These are phyloP conservation scores for Parasitella parasitica DNA, from an alignment of 371 early-diverging fungal species.

Conservation along the genomic window DNA sequence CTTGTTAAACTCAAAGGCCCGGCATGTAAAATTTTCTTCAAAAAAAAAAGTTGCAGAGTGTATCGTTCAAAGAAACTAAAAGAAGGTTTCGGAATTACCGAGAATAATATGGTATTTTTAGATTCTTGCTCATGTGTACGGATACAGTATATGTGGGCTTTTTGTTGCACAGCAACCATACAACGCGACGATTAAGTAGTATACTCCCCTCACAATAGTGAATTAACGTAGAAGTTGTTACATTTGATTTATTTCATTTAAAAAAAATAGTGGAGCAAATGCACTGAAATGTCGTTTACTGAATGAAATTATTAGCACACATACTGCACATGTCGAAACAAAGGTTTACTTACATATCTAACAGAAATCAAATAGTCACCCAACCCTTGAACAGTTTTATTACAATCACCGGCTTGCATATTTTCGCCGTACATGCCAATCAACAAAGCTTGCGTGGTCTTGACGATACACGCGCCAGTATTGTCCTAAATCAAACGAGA, in stretches of 20 bases:
- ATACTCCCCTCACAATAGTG: too few relatives aligned
- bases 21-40: too few relatives aligned
- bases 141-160: too few relatives aligned
- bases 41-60: too few relatives aligned
- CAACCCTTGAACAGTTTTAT: constrained; percentile 75
- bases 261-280: background rate
- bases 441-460: constrained; percentile 82
- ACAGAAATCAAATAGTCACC: constrained; percentile 80
- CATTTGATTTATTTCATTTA: background rate
- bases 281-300: background rate
- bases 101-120: background rate
- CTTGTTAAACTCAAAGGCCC: too few relatives aligned
- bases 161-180: background rate
- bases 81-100: background rate
- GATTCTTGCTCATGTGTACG: background rate
- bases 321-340: background rate
- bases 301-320: background rate
- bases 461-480: constrained; percentile 73
- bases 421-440: constrained; percentile 72
- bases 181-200: background rate
- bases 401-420: constrained; percentile 75
- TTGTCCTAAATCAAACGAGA: constrained; percentile 48
- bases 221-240: too few relatives aligned
- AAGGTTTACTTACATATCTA: constrained; percentile 59
- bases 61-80: background rate